Evolutionary conservation across 2,329 filamentous ascomycete genomes (phyloP), one percentile per base, ranked within the genome.

Genomic region (Coniosporium tulheliwenetii): DNA sequence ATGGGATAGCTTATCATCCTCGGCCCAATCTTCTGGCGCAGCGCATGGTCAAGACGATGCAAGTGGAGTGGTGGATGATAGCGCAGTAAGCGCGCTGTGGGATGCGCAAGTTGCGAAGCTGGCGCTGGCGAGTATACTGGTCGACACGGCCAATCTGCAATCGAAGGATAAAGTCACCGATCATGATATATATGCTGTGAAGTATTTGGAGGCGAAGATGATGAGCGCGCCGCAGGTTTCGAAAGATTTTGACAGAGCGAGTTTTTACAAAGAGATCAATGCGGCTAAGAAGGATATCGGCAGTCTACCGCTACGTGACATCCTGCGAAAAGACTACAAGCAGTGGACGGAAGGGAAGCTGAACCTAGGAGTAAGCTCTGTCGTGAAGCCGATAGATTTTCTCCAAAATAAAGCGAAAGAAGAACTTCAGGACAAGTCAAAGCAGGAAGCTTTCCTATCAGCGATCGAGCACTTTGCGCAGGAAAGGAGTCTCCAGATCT

Each of bases 301-400:
- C 2, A 49, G 54, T 0, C 60, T 91, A 37, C 64, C 61, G 32
- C 58, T 85, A 48, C 62, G 70, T 15, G 83, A 87, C 49, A 70
- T 87, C 33, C 59, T 89, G 40, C 69, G 81, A 47, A 89, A 89
- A 57, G 84, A 93, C 60, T 93, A 87, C 61, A 93, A 93, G 62
- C 70, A 82, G 53, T 91, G 83, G 83, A 62, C 61, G 9, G 73
- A 76, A 41, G 62, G 58, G 39, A 57, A 49, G 0, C 53, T 75
- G 32, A 66, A 61, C 13, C 66, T 89, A 4, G 83, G 83, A n/a
- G 75, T 84, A 41, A 74, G 75, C 50, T 73, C 73, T 35, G 66
- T 79, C 2, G 74, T 81, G 2, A 76, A 76, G 48, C 61, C 70
- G n/a, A 58, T 87, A 5, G 58, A 61, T 4, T 82, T 77, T 45